Evolutionary conservation across 164 flowering plant species (phyloP).

Genomic region (Umbellularia californica): DNA sequence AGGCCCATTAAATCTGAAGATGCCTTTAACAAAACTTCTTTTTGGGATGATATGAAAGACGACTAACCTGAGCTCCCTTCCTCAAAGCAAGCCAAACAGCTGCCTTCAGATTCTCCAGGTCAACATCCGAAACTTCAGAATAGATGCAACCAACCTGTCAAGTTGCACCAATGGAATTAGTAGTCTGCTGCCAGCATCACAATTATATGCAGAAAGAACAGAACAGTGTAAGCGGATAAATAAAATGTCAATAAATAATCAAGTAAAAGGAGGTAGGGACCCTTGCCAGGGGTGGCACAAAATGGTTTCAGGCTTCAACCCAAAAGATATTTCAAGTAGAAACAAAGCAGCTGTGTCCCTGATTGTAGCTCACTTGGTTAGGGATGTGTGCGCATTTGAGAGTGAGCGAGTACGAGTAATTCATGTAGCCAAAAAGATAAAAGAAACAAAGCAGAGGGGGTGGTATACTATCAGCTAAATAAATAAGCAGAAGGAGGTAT

Average conservation of each 20-base stretch:
- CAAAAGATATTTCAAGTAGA: too few species aligned
- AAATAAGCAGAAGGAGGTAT: too few species aligned
- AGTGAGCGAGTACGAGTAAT: too few species aligned
- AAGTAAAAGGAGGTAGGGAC: too few species aligned
- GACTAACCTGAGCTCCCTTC: slow-evolving; percentile 55
- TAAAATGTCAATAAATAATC: too few species aligned
- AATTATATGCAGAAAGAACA: background rate
- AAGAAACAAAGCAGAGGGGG: background rate
- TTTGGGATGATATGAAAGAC: background rate
- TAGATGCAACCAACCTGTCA: slow-evolving; percentile 66
- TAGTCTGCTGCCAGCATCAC: slow-evolving; percentile 1
- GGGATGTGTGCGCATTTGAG: too few species aligned
- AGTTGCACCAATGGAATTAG: background rate
- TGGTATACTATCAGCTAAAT: background rate
- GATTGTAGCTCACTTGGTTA: too few species aligned
- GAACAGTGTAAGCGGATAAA: background rate
- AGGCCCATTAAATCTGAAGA: background rate
- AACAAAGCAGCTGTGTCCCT: too few species aligned
- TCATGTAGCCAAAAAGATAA: too few species aligned
- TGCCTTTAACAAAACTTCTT: background rate
- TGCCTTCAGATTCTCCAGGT: slow-evolving; percentile 46
- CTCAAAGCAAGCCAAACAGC: slow-evolving; percentile 38
- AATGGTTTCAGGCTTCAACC: background rate
- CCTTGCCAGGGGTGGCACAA: background rate
- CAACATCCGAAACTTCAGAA: slow-evolving; percentile 40